These are phyloP conservation scores for Podaxis mareebaensis DNA, from an alignment of 768 basidiomycete species.

Conservation along the genomic window DNA sequence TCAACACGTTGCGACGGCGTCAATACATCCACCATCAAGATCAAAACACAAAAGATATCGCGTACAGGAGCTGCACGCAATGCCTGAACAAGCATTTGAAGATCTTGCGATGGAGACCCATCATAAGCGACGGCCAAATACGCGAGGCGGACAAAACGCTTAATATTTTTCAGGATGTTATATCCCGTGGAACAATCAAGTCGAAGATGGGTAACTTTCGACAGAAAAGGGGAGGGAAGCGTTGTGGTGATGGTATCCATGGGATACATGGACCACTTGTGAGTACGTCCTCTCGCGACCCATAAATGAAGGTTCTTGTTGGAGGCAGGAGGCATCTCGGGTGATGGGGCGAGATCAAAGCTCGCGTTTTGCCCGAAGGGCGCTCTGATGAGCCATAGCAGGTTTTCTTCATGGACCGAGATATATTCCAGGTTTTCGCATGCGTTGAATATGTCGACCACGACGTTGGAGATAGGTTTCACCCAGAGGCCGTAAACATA, in stretches of 20 bases:
- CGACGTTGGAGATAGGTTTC: conserved; percentile 18
- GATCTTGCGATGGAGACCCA: conserved; percentile 15
- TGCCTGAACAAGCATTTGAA: conserved; percentile 18
- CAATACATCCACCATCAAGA: conserved; percentile 20
- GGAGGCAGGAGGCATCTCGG: conserved; percentile 5
- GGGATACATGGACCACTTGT: conserved; percentile 13
- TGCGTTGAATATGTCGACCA: conserved; percentile 20
- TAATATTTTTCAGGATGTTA: conserved; percentile 17
- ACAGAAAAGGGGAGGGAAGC: conserved; percentile 19
- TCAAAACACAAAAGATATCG: conserved; percentile 20
- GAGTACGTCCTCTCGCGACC: conserved; percentile 17
- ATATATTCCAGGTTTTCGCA: conserved; percentile 22
- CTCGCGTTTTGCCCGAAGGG: neutral
- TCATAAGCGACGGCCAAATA: conserved; percentile 26
- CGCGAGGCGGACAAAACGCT: conserved; percentile 22
- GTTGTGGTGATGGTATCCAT: neutral
- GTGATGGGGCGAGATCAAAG: conserved; percentile 1
- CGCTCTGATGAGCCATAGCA: conserved; percentile 23
- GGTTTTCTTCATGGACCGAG: conserved; percentile 22
- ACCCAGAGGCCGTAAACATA: conserved; percentile 24
- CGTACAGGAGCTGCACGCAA: conserved; percentile 13
- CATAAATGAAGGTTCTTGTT: conserved; percentile 18
- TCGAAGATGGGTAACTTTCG: conserved; percentile 24
- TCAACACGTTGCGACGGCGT: conserved; percentile 9
- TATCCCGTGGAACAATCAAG: conserved; percentile 20